phyloP scores from a whole-genome alignment of 2,329 filamentous ascomycete species.

The Ampelomyces quisqualis region DNA sequence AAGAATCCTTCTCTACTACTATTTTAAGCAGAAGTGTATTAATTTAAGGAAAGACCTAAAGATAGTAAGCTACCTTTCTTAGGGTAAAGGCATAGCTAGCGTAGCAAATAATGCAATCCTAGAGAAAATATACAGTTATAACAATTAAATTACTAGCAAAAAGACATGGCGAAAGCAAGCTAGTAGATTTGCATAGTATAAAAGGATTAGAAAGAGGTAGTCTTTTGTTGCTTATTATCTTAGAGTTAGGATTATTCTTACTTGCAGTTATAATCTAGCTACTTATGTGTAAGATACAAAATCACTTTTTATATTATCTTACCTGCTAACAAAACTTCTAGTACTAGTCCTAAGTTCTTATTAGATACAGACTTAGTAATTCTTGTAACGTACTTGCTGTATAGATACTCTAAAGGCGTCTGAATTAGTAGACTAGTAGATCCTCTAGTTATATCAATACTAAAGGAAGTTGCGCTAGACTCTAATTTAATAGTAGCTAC shows the following conservation, averaged over 20 bases:
- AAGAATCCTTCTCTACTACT: neutral
- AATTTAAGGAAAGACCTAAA: neutral
- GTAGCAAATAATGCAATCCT: neutral
- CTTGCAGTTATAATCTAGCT: conserved; percentile 1
- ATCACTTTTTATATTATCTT: conserved; percentile 5
- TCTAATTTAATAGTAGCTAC: neutral
- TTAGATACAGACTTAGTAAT: neutral
- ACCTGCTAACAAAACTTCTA: conserved; percentile 1
- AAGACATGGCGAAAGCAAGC: neutral
- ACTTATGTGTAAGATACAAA: conserved; percentile 5
- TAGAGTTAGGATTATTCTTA: conserved; percentile 5
- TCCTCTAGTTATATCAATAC: neutral
- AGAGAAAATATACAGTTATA: neutral
- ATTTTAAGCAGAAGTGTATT: neutral
- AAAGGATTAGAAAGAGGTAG: conserved; percentile 4
- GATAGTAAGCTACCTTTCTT: neutral
- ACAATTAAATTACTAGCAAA: conserved; percentile 4
- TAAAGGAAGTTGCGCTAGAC: neutral
- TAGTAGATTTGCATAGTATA: conserved; percentile 3
- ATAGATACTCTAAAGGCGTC: neutral
- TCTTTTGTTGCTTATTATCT: conserved; percentile 7
- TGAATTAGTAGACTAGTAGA: neutral
- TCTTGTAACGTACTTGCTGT: neutral
- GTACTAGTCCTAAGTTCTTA: conserved; percentile 4
- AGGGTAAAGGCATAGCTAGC: neutral